phyloP scores from a whole-genome alignment of 2,329 filamentous ascomycete species.

The Sphaerulina musiva region DNA sequence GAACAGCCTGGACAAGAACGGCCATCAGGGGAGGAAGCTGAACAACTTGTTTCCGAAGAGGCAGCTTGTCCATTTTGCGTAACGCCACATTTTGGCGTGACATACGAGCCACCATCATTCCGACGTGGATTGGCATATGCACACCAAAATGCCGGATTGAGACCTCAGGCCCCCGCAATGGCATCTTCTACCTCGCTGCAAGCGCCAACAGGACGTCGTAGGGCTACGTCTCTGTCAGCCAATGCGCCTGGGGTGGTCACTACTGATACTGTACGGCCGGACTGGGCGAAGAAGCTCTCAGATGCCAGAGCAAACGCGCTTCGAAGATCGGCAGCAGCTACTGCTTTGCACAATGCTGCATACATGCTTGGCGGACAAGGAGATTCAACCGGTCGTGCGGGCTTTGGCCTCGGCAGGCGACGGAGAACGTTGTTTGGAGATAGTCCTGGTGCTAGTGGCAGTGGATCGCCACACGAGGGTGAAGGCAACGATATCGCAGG shows the following conservation, averaged over 20 bases:
- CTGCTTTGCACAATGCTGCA: constrained; percentile 87
- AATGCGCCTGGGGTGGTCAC: constrained; percentile 81
- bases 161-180: constrained; percentile 61
- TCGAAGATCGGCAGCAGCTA: constrained; percentile 82
- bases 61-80: constrained; percentile 93
- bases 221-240: constrained; percentile 68
- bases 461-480: constrained; percentile 39
- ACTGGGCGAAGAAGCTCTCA: constrained; percentile 87
- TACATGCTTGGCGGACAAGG: constrained; percentile 68
- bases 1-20: constrained; percentile 35
- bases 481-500: constrained; percentile 34
- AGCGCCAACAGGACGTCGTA: constrained; percentile 44
- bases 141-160: constrained; percentile 45
- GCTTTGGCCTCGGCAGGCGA: constrained; percentile 44
- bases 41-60: constrained; percentile 77
- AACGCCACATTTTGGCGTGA: constrained; percentile 92
- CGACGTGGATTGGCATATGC: constrained; percentile 72
- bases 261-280: constrained; percentile 84
- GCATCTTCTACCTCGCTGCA: constrained; percentile 78
- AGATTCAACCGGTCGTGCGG: constrained; percentile 17
- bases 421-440: constrained; percentile 50
- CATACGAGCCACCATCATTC: constrained; percentile 83
- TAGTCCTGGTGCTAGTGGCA: constrained; percentile 41
- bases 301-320: constrained; percentile 79
- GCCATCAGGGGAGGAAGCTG: constrained; percentile 44